These are phyloP conservation scores for Fusarium sp. DNA, from an alignment of 2,329 filamentous ascomycete species.

Conservation along the genomic window DNA sequence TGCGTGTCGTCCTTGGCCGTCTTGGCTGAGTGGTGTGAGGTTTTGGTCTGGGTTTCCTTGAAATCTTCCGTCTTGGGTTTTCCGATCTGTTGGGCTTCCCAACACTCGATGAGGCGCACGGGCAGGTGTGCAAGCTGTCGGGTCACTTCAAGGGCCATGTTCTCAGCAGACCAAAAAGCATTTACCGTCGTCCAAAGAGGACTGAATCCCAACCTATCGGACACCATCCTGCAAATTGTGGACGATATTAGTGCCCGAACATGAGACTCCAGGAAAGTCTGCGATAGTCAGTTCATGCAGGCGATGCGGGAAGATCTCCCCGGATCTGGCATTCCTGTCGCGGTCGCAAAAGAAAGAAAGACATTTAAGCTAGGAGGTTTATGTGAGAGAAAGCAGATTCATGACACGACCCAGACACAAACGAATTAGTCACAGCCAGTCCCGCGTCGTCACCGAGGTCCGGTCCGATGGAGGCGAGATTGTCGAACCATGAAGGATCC, in stretches of 20 bases:
- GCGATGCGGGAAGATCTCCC: slow-evolving; percentile 35
- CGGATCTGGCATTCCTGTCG: slow-evolving; percentile 35
- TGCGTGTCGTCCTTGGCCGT: background rate
- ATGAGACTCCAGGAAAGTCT: slow-evolving; percentile 4
- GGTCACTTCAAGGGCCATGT: background rate
- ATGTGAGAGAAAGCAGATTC: slow-evolving; percentile 11
- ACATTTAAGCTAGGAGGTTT: background rate
- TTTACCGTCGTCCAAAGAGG: background rate
- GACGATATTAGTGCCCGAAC: background rate
- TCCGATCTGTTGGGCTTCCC: slow-evolving; percentile 7
- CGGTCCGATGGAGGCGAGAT: slow-evolving; percentile 34
- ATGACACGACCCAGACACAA: slow-evolving; percentile 38
- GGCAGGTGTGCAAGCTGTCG: background rate
- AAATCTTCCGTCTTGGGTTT: background rate
- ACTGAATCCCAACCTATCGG: slow-evolving; percentile 15
- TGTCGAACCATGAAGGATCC: slow-evolving; percentile 31
- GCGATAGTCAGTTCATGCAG: slow-evolving; percentile 27
- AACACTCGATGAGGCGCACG: background rate
- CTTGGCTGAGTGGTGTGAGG: slow-evolving; percentile 20
- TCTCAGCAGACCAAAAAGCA: background rate
- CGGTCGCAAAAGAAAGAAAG: slow-evolving; percentile 16
- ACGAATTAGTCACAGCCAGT: slow-evolving; percentile 33
- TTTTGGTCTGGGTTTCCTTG: background rate
- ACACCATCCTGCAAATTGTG: background rate
- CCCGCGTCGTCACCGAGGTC: slow-evolving; percentile 1